These are phyloP conservation scores for Rubia yunnanensis DNA, from an alignment of 257 asterid species.

Conservation along the genomic window DNA sequence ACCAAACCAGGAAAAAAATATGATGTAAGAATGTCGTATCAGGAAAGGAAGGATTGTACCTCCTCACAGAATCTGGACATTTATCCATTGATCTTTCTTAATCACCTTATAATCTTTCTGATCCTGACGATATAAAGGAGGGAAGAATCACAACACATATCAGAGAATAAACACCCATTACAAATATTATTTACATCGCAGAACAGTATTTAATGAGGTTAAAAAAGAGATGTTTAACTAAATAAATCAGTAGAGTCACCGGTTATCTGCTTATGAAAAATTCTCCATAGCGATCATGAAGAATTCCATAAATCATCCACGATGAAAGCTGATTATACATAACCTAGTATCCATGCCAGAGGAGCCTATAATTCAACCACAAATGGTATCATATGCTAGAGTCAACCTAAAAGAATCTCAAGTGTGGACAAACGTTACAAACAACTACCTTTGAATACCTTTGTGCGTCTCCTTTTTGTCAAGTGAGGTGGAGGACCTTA, in stretches of 20 bases:
- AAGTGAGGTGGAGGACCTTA: slow-evolving; percentile 48
- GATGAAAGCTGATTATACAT: slow-evolving; percentile 94
- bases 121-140: no score
- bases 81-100: no score
- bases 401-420: neutral
- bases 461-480: slow-evolving; percentile 58
- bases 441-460: slow-evolving; percentile 66
- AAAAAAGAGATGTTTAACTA: no score
- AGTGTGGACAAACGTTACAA: neutral
- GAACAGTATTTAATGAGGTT: no score
- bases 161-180: no score
- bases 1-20: no score
- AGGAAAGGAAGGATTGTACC: no score
- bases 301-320: slow-evolving; percentile 96
- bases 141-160: no score
- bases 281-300: slow-evolving; percentile 86
- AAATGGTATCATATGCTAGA: slow-evolving; percentile 3
- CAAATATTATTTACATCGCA: no score
- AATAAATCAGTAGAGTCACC: neutral
- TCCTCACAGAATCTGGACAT: no score
- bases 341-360: slow-evolving; percentile 99
- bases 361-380: slow-evolving; percentile 53
- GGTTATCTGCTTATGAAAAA: slow-evolving; percentile 73
- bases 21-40: no score
- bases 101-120: no score